Percentiles rank a stretch among this genome's conserved stretches.
phyloP scores from a whole-genome alignment of 208 protist species.

The Ichthyophonus hoferi region DNA sequence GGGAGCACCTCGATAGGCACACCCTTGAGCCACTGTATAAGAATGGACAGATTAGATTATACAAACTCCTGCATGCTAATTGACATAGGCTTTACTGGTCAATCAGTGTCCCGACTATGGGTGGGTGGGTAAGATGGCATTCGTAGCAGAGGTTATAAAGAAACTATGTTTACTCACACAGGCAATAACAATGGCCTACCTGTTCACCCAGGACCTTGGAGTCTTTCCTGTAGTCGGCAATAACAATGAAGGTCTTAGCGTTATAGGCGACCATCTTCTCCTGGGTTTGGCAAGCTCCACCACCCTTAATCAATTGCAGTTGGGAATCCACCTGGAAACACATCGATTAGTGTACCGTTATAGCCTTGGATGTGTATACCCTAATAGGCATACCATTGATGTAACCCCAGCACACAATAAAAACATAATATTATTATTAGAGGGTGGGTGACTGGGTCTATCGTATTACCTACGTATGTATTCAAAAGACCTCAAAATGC shows the following conservation, averaged over 20 bases:
- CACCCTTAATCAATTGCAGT: conserved; percentile 59
- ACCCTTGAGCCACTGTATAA: conserved; percentile 57
- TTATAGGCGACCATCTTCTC: conserved; percentile 59
- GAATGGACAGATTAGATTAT: too few species aligned
- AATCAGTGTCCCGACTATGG: not conserved
- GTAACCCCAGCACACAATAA: too few species aligned
- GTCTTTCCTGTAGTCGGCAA: conserved; percentile 62
- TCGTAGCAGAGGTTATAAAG: too few species aligned
- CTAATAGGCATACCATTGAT: too few species aligned
- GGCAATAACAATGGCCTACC: too few species aligned
- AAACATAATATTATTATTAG: too few species aligned
- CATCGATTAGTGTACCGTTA: too few species aligned
- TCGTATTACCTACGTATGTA: too few species aligned
- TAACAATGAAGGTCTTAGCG: conserved; percentile 55
- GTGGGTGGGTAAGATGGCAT: too few species aligned
- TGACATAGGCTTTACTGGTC: not conserved
- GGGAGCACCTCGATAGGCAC: conserved; percentile 64
- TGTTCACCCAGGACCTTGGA: conserved; percentile 36
- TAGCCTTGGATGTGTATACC: too few species aligned
- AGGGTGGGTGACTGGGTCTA: too few species aligned
- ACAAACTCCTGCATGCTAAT: not conserved
- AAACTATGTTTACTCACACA: not conserved
- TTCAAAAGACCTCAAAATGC: too few species aligned
- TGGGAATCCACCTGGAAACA: conserved; percentile 27
- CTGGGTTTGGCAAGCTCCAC: conserved; percentile 50